Percentiles rank a stretch among this genome's conserved stretches.
Conservation (phyloP, 108 stramenopile species). For the Discostella stelligeroides region DNA sequence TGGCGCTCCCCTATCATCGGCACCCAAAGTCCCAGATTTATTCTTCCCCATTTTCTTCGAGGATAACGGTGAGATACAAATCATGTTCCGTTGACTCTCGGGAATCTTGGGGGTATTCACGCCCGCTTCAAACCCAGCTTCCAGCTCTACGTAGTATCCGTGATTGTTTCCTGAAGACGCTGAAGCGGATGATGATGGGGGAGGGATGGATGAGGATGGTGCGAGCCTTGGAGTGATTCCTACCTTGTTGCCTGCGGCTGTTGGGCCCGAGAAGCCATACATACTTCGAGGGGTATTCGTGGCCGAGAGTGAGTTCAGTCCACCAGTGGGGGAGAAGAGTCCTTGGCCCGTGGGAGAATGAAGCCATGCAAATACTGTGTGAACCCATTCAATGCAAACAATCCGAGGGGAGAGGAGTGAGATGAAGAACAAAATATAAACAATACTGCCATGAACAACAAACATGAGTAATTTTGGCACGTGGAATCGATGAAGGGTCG, state of each 20-base stretch:
- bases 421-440: background rate
- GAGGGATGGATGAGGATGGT: conserved; percentile 54
- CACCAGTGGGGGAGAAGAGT: conserved; percentile 79
- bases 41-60: conserved; percentile 46
- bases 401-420: background rate
- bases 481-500: background rate
- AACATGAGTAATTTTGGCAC: no score
- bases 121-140: conserved; percentile 43
- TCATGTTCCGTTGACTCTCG: conserved; percentile 57
- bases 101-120: conserved; percentile 31
- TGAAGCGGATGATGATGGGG: background rate
- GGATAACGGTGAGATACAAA: conserved; percentile 82
- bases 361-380: conserved; percentile 74
- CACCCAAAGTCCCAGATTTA: background rate
- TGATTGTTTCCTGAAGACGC: no score
- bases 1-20: conserved; percentile 11
- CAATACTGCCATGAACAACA: no score
- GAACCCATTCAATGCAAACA: background rate
- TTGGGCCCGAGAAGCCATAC: conserved; percentile 45
- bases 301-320: conserved; percentile 51
- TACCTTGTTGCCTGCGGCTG: conserved; percentile 13
- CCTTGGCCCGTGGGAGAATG: conserved; percentile 78
- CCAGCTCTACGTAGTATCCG: conserved; percentile 53
- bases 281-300: conserved; percentile 73
- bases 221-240: conserved; percentile 57